These are phyloP conservation scores for Backusella parvicylindrica DNA, from an alignment of 192 early-diverging fungal species.

Conservation along the genomic window DNA sequence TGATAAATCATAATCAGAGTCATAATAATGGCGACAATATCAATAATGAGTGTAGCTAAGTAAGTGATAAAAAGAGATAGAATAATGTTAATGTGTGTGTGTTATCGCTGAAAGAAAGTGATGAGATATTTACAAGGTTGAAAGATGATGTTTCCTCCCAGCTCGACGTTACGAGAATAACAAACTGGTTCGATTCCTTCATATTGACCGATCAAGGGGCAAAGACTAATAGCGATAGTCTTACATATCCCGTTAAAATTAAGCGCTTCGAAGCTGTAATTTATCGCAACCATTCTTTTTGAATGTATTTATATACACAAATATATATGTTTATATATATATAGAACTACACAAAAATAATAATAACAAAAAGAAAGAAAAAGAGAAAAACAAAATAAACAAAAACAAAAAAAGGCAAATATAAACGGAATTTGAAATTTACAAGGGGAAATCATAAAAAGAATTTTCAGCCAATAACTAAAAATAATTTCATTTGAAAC, in stretches of 20 bases:
- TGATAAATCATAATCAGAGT: constrained; percentile 98
- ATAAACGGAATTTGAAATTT: neutral
- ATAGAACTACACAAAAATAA: constrained; percentile 1
- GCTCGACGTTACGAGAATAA: constrained; percentile 94
- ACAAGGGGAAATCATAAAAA: neutral
- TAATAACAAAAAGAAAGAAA: neutral
- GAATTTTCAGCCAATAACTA: constrained; percentile 2
- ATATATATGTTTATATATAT: neutral
- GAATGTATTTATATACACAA: neutral
- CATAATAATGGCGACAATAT: constrained; percentile 92
- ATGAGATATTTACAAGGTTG: constrained; percentile 65
- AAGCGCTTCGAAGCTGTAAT: constrained; percentile 57
- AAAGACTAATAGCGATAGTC: constrained; percentile 80
- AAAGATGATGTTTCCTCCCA: constrained; percentile 82
- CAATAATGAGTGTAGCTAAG: constrained; percentile 87
- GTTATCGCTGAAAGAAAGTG: neutral
- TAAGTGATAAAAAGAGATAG: too few species aligned
- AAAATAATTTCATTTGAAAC: neutral
- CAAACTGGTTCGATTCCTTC: constrained; percentile 84
- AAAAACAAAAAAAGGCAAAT: constrained; percentile 4
- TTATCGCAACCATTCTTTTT: constrained; percentile 27
- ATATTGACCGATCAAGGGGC: constrained; percentile 81
- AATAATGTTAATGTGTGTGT: neutral
- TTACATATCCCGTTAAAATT: constrained; percentile 90
- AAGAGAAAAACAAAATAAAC: neutral